Conservation (phyloP, 2,329 filamentous ascomycete species). For the Colletotrichum neosansevieriae region DNA sequence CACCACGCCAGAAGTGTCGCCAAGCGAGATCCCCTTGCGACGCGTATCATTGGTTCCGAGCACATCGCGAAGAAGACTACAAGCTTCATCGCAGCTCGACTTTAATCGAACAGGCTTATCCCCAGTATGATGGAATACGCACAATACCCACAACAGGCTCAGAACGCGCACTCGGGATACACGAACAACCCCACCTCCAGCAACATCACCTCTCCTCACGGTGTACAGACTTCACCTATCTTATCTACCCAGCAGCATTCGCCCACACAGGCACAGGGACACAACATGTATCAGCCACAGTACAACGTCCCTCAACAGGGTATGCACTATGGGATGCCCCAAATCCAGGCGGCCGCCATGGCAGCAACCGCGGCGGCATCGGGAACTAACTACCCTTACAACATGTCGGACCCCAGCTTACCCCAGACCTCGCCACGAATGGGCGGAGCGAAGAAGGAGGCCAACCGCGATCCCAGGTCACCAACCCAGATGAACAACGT, state of each 20-base stretch:
- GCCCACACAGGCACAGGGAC: slow-evolving; percentile 68
- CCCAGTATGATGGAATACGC: slow-evolving; percentile 78
- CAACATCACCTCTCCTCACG: slow-evolving; percentile 79
- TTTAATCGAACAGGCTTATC: slow-evolving; percentile 30
- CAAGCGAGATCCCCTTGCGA: slow-evolving; percentile 12
- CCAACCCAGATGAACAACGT: slow-evolving; percentile 77
- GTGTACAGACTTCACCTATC: slow-evolving; percentile 82
- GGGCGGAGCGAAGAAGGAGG: slow-evolving; percentile 77
- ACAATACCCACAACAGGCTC: slow-evolving; percentile 77
- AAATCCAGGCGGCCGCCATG: slow-evolving; percentile 92
- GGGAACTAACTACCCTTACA: slow-evolving; percentile 80
- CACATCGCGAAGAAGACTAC: slow-evolving; percentile 48
- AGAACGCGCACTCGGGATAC: slow-evolving; percentile 75
- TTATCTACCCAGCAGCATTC: slow-evolving; percentile 81
- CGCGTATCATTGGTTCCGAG: slow-evolving; percentile 31
- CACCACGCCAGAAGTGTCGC: slow-evolving; percentile 18
- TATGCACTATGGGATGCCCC: slow-evolving; percentile 87
- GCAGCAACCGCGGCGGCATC: slow-evolving; percentile 91
- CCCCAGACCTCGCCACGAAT: slow-evolving; percentile 82
- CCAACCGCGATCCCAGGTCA: slow-evolving; percentile 76
- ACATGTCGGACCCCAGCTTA: slow-evolving; percentile 77
- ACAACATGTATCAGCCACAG: slow-evolving; percentile 84
- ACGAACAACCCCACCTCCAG: slow-evolving; percentile 66
- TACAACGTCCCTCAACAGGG: slow-evolving; percentile 79
- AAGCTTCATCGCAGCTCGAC: slow-evolving; percentile 37